A percentile compares a stretch with the other conserved stretches of the same genome.
Conservation (phyloP, 2,329 filamentous ascomycete species). For the Apiospora saccharicola region DNA sequence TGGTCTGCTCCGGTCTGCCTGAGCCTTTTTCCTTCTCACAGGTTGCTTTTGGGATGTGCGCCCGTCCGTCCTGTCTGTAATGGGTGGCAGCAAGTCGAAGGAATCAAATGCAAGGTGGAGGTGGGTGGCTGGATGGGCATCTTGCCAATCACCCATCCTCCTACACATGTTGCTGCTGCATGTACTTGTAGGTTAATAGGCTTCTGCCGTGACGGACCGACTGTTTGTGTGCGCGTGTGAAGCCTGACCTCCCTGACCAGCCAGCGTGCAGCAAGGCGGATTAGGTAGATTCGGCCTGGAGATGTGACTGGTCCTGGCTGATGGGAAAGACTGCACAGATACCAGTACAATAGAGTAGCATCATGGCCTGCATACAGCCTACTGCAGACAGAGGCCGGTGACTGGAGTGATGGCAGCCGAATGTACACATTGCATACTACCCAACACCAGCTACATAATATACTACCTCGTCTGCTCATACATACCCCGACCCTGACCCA, state of each 20-base stretch:
- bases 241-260: slow-evolving; percentile 16
- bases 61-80: neutral
- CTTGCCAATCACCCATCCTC: neutral
- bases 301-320: slow-evolving; percentile 17
- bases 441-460: neutral
- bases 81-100: neutral
- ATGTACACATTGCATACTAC: slow-evolving; percentile 13
- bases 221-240: neutral
- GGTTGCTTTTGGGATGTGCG: slow-evolving; percentile 10
- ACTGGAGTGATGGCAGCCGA: slow-evolving; percentile 20
- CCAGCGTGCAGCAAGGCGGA: slow-evolving; percentile 20
- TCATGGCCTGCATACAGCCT: slow-evolving; percentile 21
- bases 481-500: slow-evolving; percentile 15
- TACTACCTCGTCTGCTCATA: neutral
- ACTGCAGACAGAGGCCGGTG: slow-evolving; percentile 12
- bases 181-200: neutral
- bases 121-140: neutral
- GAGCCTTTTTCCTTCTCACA: neutral
- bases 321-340: neutral
- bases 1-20: neutral
- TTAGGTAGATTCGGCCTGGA: slow-evolving; percentile 10
- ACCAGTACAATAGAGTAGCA: slow-evolving; percentile 17
- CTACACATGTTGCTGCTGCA: neutral
- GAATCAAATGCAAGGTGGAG: neutral
- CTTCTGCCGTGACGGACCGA: slow-evolving; percentile 14